Base-by-base conservation (phyloP, 2,329 filamentous ascomycete species). In the Paecilomyces niveus region DNA sequence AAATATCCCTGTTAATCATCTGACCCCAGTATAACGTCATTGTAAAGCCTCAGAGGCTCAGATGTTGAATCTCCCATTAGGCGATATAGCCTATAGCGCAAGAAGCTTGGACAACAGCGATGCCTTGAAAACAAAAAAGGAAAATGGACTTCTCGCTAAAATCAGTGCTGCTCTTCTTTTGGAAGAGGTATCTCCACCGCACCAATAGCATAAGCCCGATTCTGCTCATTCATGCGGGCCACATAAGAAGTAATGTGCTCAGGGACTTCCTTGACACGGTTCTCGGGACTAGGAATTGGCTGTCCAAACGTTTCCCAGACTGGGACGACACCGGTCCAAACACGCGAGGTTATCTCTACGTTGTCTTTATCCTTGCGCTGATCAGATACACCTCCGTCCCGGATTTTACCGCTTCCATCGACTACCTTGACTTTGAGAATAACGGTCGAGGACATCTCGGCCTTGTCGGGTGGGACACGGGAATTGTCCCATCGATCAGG, bases 371-470 rank as follows among this genome's bases (percentile, higher is more conserved):
- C 84, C 65, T 82, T 81, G 61, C 76, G 79, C 59, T 85, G 83
- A 66, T 86, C 83, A n/a, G 79, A 80, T 1, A 89, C 86, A 45
- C 79, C 79, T 0, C 89, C 89, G 24, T 81, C 78, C 7, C 89
- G 80, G 50, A 89, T 78, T 80, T 96, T 96, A 29, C 86, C 89
- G 67, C 88, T 92, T 3, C 89, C 91, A 54, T 84, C 85, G 15
- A 82, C 79, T 60, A 95, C 83, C 54, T 74, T 80, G 10, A 95
- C 84, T 62, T 81, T 85, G 58, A 95, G 75, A 49, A 96, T 85
- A 51, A 84, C 83, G 0, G 90, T 96, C 59, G 83, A 86, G 60
- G 85, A 84, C 79, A 94, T 83, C 78, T 96, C 91, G 10, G 86
- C 84, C 53, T 80, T 80, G 52, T 85, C 88, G 1, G 90, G 89